phyloP scores from a whole-genome alignment of 176 grass and related monocot genomes.

The Oryza punctata region DNA sequence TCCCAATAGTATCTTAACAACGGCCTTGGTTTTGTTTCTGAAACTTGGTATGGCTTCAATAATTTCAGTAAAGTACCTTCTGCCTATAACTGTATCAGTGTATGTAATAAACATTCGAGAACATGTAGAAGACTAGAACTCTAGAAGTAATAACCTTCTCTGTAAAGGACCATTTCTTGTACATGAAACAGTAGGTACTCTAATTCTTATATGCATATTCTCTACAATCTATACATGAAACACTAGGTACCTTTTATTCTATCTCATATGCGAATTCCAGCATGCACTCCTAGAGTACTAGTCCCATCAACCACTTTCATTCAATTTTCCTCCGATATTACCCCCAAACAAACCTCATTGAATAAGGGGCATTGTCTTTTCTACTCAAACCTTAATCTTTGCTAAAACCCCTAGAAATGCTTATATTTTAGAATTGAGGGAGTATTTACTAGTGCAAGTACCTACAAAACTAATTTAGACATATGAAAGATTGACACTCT shows the following conservation, averaged over 20 bases:
- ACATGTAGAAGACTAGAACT: constrained; percentile 19
- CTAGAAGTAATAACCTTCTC: constrained; percentile 12
- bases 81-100: constrained; percentile 21
- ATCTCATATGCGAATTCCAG: neutral
- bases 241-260: neutral
- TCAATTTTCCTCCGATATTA: too few species aligned
- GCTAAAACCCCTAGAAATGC: too few species aligned
- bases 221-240: neutral
- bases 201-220: neutral
- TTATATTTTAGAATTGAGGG: too few species aligned
- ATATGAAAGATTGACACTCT: constrained; percentile 5
- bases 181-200: neutral
- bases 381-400: too few species aligned
- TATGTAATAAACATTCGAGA: neutral
- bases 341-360: too few species aligned
- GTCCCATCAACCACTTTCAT: too few species aligned
- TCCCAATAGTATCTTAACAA: constrained; percentile 51
- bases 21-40: constrained; percentile 76
- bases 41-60: constrained; percentile 78
- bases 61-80: constrained; percentile 10
- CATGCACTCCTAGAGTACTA: neutral
- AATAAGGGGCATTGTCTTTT: too few species aligned
- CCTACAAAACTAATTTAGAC: constrained; percentile 3
- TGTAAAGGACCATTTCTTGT: neutral
- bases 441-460: neutral